Evolutionary conservation across 1,139 yeast genomes (phyloP).

Genomic region (Chernovozyma aurita): DNA sequence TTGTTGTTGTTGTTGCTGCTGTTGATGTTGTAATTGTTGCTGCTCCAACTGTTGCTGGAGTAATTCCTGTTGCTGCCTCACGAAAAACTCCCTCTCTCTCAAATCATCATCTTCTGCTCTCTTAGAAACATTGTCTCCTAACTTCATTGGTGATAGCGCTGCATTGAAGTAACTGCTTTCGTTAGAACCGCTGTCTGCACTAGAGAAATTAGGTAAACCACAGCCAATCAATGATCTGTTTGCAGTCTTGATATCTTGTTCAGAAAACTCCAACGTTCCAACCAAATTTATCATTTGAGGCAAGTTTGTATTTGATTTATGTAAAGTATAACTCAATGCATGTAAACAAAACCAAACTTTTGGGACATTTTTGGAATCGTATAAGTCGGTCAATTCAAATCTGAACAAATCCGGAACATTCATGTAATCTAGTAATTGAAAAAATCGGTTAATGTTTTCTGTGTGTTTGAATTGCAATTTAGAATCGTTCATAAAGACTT

Average conservation of each 20-base stretch:
- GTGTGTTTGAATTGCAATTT: slow-evolving; percentile 84
- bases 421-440: slow-evolving; percentile 63
- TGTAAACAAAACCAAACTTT: slow-evolving; percentile 92
- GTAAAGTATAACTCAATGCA: slow-evolving; percentile 72
- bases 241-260: slow-evolving; percentile 64
- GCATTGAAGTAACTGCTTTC: slow-evolving; percentile 19
- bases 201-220: slow-evolving; percentile 60
- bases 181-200: slow-evolving; percentile 29
- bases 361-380: slow-evolving; percentile 89
- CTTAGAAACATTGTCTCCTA: not conserved
- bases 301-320: slow-evolving; percentile 46
- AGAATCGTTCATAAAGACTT: slow-evolving; percentile 38
- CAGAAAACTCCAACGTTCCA: slow-evolving; percentile 58
- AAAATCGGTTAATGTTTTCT: slow-evolving; percentile 85
- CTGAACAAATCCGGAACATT: slow-evolving; percentile 82
- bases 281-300: slow-evolving; percentile 64
- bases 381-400: slow-evolving; percentile 88
- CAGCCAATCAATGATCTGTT: slow-evolving; percentile 62
- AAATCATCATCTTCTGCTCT: not conserved
- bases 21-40: not conserved
- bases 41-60: not conserved
- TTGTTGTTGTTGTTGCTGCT: not conserved
- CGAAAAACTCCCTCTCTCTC: not conserved
- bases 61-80: not conserved
- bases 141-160: slow-evolving; percentile 14